Base-by-base conservation (phyloP, 1,284 basidiomycete species). In the Trichosporon inkin region DNA sequence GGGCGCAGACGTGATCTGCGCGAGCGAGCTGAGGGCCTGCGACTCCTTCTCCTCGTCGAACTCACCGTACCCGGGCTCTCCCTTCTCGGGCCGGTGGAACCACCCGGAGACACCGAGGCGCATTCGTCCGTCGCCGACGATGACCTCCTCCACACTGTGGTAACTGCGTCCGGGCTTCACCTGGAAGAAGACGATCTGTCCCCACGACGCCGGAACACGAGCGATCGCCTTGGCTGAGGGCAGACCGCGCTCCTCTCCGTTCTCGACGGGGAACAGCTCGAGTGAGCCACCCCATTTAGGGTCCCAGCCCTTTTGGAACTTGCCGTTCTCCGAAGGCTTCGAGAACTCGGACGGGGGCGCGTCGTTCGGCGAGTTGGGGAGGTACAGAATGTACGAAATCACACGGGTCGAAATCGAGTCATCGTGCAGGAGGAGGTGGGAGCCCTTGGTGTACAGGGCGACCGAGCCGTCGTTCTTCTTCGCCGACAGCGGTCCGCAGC, bases 381-480 rank as follows among this genome's bases (percentile, higher is more conserved):
- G 89, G 80, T 99, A 99, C 55, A 98, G 87, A 76, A 99, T 97
- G 80, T 95, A 99, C 1, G 92, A 96, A 57, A 98, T 89, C 55
- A 93, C 85, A 37, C 95, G 89, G 3, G 92, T 87, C 57, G 93
- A 93, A 75, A 99, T 99, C 39, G 96, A 94, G 78, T 99, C 95
- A 85, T 97, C 94, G 81, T 97, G 93, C 74, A 94, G 90, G 69
- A 99, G 86, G 7, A 99, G 84, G 78, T 99, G 95, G 72, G 93
- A 94, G 13, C 81, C 82, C 69, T 88, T 85, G 20, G 87, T 88
- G 80, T 98, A 99, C 22, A 90, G 88, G 74, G 92, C 93, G 68
- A 95, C 89, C 54, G 90, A 92, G 86, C 94, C 94, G 80, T 99
- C 95, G 73, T 93, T 94, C 78, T 94, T 97, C 60, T 83, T 85